A percentile compares a stretch with the other conserved stretches of the same genome.
Evolutionary conservation across 176 grass and related monocot species (phyloP).

Genomic region (Musa schizocarpa): DNA sequence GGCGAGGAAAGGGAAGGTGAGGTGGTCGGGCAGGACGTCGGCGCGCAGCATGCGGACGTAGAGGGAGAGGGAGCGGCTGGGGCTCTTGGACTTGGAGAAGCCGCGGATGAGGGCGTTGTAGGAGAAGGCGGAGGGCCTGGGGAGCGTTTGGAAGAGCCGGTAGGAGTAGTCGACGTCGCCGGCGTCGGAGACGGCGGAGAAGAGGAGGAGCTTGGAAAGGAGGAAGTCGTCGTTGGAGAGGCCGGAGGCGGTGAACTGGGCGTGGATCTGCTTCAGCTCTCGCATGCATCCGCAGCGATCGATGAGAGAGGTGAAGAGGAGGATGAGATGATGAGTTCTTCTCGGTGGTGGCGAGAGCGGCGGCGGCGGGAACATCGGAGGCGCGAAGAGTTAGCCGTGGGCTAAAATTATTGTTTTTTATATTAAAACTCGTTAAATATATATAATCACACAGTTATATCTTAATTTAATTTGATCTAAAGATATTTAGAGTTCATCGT

Average conservation of each 20-base stretch:
- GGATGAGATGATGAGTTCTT: neutral
- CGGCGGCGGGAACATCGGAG: neutral
- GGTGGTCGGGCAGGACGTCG: slow-evolving; percentile 10
- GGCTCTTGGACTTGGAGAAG: slow-evolving; percentile 15
- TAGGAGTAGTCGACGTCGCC: slow-evolving; percentile 35
- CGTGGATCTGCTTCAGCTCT: slow-evolving; percentile 22
- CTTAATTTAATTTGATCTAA: no score
- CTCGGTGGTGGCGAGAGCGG: neutral
- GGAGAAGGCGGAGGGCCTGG: slow-evolving; percentile 6
- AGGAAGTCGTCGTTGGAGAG: slow-evolving; percentile 9
- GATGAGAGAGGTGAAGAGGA: neutral
- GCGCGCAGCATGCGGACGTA: slow-evolving; percentile 21
- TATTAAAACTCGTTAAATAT: no score
- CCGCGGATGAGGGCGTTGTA: slow-evolving; percentile 23
- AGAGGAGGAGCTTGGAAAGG: slow-evolving; percentile 38
- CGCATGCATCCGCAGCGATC: slow-evolving; percentile 1
- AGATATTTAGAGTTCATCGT: no score
- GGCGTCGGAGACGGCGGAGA: slow-evolving; percentile 23
- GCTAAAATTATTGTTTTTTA: no score
- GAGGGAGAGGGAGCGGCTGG: slow-evolving; percentile 17
- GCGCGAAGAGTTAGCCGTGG: neutral
- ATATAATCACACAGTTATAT: no score
- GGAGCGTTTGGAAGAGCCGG: neutral
- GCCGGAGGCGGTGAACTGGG: slow-evolving; percentile 7
- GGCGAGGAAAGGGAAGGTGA: slow-evolving; percentile 25